Evolutionary conservation across 257 asterid species (phyloP).

Genomic region (Rehmannia glutinosa): DNA sequence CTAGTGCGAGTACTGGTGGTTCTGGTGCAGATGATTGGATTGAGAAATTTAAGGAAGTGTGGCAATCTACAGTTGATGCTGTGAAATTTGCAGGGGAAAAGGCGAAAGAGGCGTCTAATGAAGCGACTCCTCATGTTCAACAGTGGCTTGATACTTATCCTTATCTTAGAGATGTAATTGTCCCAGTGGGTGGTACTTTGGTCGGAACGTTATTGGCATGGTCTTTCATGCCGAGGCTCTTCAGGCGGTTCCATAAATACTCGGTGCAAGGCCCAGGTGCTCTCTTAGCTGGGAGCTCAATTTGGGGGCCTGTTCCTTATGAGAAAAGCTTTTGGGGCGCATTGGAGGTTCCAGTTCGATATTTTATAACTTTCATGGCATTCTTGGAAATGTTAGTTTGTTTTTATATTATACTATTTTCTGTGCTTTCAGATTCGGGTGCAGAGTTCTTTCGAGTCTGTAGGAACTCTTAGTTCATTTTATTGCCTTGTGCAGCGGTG

Average conservation of each 20-base stretch:
- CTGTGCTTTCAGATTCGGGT: background rate
- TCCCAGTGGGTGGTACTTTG: constrained; percentile 73
- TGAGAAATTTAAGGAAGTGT: constrained; percentile 48
- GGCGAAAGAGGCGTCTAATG: constrained; percentile 53
- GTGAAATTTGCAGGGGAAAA: constrained; percentile 51
- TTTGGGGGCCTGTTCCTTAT: constrained; percentile 78
- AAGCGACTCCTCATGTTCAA: constrained; percentile 56
- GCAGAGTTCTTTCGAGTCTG: background rate
- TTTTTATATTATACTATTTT: constrained; percentile 5
- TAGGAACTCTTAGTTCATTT: constrained; percentile 9
- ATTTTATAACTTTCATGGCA: constrained; percentile 67
- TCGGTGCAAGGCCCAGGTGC: constrained; percentile 65
- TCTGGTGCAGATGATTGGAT: constrained; percentile 56
- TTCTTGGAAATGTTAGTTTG: constrained; percentile 74
- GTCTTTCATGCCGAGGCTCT: constrained; percentile 72
- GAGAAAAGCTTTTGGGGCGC: constrained; percentile 94
- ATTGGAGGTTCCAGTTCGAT: constrained; percentile 77
- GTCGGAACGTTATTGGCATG: constrained; percentile 70
- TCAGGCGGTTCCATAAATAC: constrained; percentile 65
- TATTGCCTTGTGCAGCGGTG: constrained; percentile 46
- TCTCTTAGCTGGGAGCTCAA: constrained; percentile 46
- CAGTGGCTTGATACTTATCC: constrained; percentile 69
- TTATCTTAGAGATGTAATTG: constrained; percentile 78
- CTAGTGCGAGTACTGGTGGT: constrained; percentile 30
- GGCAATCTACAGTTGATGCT: constrained; percentile 51